These are phyloP conservation scores for Aspergillus oerlinghausenensis DNA, from an alignment of 2,329 filamentous ascomycete genomes.

Conservation along the genomic window DNA sequence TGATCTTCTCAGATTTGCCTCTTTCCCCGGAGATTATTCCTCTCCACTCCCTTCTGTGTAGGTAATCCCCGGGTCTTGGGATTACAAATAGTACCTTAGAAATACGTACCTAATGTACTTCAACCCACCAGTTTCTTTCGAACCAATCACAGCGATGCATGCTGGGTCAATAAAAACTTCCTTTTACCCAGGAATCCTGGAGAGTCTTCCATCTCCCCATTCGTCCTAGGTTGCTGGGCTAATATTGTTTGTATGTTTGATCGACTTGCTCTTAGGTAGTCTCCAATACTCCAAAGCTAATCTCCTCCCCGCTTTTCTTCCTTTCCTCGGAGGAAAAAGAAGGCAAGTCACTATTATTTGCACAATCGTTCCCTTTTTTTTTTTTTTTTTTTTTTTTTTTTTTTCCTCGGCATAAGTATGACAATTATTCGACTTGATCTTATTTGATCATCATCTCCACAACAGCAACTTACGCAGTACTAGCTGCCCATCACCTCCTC, in stretches of 20 bases:
- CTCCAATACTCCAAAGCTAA: background rate
- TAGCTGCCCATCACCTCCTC: background rate
- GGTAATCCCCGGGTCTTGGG: background rate
- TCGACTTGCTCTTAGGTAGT: background rate
- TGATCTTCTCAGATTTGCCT: background rate
- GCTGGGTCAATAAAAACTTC: constrained; percentile 10
- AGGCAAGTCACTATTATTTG: background rate
- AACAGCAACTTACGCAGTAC: background rate
- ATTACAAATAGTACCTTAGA: no score
- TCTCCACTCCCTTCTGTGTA: constrained; percentile 1
- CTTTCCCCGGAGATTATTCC: background rate
- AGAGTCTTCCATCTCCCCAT: background rate
- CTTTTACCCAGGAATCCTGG: constrained; percentile 13
- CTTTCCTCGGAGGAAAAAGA: background rate
- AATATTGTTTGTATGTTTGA: background rate
- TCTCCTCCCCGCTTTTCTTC: background rate
- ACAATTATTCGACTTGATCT: background rate
- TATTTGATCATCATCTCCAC: background rate
- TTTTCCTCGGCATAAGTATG: background rate
- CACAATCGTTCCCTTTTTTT: background rate
- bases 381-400: background rate
- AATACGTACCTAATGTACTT: background rate
- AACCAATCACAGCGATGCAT: background rate
- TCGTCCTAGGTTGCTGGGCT: background rate
- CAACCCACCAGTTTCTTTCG: constrained; percentile 3